These are phyloP conservation scores for Strobilomyces dryophilus DNA, from an alignment of 768 basidiomycete species.

Conservation along the genomic window DNA sequence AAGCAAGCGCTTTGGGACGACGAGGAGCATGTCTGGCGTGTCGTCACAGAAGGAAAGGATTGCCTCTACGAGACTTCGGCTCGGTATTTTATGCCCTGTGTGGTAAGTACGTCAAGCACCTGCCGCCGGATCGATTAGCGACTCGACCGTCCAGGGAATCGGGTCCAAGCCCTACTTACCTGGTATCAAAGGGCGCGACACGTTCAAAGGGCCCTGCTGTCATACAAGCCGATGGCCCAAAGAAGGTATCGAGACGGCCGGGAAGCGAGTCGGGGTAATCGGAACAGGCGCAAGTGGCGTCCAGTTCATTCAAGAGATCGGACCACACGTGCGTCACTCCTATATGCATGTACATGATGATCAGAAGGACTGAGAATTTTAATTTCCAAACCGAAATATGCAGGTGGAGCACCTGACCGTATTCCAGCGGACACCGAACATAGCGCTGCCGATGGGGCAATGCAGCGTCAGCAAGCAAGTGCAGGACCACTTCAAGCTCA, in stretches of 20 bases:
- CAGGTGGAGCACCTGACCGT: constrained; percentile 13
- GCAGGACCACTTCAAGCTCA: constrained; percentile 11
- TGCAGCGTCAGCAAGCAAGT: neutral
- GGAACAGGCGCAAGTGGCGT: constrained; percentile 15
- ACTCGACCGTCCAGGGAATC: neutral
- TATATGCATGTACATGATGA: neutral
- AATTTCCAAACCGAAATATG: neutral
- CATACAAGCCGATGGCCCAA: constrained; percentile 12
- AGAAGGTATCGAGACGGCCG: constrained; percentile 3
- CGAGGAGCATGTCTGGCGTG: neutral
- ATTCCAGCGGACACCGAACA: constrained; percentile 15
- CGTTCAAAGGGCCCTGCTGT: constrained; percentile 6
- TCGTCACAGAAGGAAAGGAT: neutral
- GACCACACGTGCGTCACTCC: constrained; percentile 5
- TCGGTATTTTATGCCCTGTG: constrained; percentile 8
- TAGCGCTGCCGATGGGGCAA: constrained; percentile 11
- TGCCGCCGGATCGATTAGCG: neutral
- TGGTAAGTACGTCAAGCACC: neutral
- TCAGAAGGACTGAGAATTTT: neutral
- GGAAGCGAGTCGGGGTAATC: constrained; percentile 3
- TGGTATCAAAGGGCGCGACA: constrained; percentile 8
- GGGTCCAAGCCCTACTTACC: constrained; percentile 10
- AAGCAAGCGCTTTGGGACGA: neutral
- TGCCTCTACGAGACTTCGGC: constrained; percentile 1
- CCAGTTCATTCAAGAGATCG: constrained; percentile 12